Base-by-base conservation (phyloP, 2,329 filamentous ascomycete genomes). In the Xylaria sp. region DNA sequence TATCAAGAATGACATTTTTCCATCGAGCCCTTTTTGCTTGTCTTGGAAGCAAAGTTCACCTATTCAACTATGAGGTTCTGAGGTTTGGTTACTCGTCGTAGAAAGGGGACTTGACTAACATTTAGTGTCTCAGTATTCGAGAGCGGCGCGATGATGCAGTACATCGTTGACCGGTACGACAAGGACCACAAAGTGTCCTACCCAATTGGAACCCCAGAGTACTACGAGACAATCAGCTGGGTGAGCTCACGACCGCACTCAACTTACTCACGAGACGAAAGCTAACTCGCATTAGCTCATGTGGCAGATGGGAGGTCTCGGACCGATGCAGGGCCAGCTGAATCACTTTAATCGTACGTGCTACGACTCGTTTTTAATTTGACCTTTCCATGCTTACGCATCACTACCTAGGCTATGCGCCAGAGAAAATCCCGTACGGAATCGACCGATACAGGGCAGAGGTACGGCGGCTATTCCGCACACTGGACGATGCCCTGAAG, bases 401-500 rank as follows among this genome's bases (percentile, higher is more conserved):
- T 5, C 62, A n/a, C 12, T 66, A 2, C 12, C 54, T 60, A 87
- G 85, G 84, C 65, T 97, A 97, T 76, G 93, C 93, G 0, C 92
- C 93, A 0, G 91, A 94, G 78, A 89, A 87, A 78, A 95, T 97
- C 75, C 84, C 90, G 76, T 97, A 97, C 78, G 93, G 91, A 70
- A 88, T 97, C 64, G 89, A 92, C 76, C 88, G 94, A 57, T 97
- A 97, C 82, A 83, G 86, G 77, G 96, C 93, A 78, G 94, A 97
- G 82, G 93, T 92, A 0, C 86, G 91, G n/a, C 90, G 94, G 16
- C 84, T 97, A 1, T 97, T 96, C 82, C 85, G 89, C 60, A 91
- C 93, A 23, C 83, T 97, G 68, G 90, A 97, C 76, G 88, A 86
- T 57, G 90, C 94, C 64, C 87, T 97, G 51, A 79, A 82, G 70